A percentile compares a stretch with the other conserved stretches of the same genome.
These are phyloP conservation scores for Cladosporium austrohemisphaericum DNA, from an alignment of 2,329 filamentous ascomycete genomes.

Conservation along the genomic window DNA sequence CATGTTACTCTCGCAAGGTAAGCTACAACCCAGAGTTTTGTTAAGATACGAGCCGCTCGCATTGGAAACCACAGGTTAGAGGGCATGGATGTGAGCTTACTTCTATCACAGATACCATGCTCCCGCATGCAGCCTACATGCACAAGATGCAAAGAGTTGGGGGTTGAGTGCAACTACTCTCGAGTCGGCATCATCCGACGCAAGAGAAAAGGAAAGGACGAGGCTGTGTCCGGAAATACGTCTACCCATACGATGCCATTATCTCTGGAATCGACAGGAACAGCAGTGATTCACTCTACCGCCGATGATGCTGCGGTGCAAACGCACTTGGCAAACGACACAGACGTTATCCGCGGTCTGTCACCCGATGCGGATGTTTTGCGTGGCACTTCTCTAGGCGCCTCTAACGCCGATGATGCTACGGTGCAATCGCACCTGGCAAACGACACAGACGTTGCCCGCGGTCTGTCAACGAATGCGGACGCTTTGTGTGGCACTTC, in stretches of 20 bases:
- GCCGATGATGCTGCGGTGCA: background rate
- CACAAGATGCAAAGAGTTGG: conserved; percentile 16
- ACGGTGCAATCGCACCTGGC: conserved; percentile 16
- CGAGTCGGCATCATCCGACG: conserved; percentile 22
- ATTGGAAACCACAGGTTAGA: too few relatives aligned
- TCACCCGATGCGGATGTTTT: background rate
- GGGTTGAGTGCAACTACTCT: conserved; percentile 19
- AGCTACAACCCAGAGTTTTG: background rate
- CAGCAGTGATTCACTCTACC: background rate
- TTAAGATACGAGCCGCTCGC: too few relatives aligned
- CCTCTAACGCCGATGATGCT: conserved; percentile 14
- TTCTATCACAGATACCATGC: conserved; percentile 22
- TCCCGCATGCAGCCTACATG: conserved; percentile 17
- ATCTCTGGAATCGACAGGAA: background rate
- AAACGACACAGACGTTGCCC: conserved; percentile 18
- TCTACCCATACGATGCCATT: background rate
- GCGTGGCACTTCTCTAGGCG: conserved; percentile 15
- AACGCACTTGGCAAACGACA: conserved; percentile 17
- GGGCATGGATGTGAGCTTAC: too few relatives aligned
- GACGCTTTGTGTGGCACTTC: conserved; percentile 2
- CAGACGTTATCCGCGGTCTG: conserved; percentile 19
- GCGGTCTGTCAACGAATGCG: conserved; percentile 12
- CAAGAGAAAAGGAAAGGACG: conserved; percentile 17
- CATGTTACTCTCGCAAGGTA: conserved; percentile 22
- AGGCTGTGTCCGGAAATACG: background rate